Evolutionary conservation across 352 stramenopile genomes (phyloP).

Genomic region (Globisporangium lucens): DNA sequence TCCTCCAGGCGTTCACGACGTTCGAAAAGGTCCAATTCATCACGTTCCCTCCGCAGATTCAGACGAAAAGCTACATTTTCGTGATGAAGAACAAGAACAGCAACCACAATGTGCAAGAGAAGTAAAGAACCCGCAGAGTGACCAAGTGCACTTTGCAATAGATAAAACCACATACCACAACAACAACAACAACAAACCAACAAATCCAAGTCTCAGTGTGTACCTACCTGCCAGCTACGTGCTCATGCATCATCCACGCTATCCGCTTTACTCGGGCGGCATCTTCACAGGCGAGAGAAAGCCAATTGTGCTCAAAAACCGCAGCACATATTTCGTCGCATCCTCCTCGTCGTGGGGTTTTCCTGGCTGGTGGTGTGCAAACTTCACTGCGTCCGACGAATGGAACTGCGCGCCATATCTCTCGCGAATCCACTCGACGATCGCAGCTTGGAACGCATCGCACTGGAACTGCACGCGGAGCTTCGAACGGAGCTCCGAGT

Average conservation of each 20-base stretch:
- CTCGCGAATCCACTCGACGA: conserved; percentile 59
- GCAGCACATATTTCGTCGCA: conserved; percentile 36
- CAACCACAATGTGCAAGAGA: background rate
- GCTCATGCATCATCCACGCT: background rate
- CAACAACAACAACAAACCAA: conserved; percentile 1
- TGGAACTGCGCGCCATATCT: conserved; percentile 5
- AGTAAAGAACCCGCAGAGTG: background rate
- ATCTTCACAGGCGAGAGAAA: conserved; percentile 43
- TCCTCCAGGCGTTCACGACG: conserved; percentile 41
- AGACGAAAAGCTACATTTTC: conserved; percentile 49
- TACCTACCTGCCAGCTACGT: background rate
- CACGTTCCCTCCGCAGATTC: conserved; percentile 35
- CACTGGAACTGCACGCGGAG: conserved; percentile 55
- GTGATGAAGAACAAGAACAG: conserved; percentile 46
- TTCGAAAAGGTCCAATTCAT: conserved; percentile 43
- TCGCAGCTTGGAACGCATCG: conserved; percentile 32
- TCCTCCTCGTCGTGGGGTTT: conserved; percentile 22
- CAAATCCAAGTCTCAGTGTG: background rate
- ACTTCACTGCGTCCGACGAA: conserved; percentile 2
- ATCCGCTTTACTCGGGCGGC: conserved; percentile 1
- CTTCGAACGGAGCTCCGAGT: conserved; percentile 22
- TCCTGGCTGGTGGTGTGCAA: background rate
- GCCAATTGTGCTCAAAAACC: conserved; percentile 46
- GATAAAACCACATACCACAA: background rate
- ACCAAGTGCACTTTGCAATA: background rate